A percentile compares a stretch with the other conserved stretches of the same genome.
Conservation (phyloP, 2,329 filamentous ascomycete species). For the Colletotrichum falcatum region DNA sequence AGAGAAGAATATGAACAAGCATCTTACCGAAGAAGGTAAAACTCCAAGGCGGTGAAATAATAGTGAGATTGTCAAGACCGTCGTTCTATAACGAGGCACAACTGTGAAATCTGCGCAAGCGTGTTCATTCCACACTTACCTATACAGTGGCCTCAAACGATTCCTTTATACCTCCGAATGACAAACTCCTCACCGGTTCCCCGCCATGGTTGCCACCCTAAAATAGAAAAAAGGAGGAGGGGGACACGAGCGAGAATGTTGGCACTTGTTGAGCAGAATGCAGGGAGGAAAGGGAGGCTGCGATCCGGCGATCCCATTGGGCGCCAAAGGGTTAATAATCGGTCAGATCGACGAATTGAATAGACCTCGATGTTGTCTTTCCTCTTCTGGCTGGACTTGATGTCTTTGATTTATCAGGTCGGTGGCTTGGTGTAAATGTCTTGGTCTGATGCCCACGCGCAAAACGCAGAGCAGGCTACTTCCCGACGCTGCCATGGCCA, state of each 20-base stretch:
- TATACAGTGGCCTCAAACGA: not conserved
- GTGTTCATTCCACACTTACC: not conserved
- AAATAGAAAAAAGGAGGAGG: not conserved
- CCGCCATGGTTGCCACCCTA: not conserved
- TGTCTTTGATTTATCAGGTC: constrained; percentile 37
- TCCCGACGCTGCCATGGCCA: constrained; percentile 28
- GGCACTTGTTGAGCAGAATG: constrained; percentile 37
- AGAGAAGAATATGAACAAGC: constrained; percentile 5
- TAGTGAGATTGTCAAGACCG: not conserved
- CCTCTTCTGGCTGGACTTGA: constrained; percentile 10
- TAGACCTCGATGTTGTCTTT: constrained; percentile 17
- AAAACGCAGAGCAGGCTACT: constrained; percentile 22
- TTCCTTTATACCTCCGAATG: not conserved
- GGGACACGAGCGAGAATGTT: constrained; percentile 29
- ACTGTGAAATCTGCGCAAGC: not conserved
- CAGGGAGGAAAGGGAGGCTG: constrained; percentile 39
- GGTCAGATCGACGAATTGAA: constrained; percentile 23
- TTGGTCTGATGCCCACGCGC: constrained; percentile 24
- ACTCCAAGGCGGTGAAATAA: not conserved
- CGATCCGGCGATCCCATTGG: constrained; percentile 3
- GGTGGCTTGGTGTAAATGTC: constrained; percentile 23
- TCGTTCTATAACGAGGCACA: too few relatives aligned
- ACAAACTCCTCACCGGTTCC: not conserved
- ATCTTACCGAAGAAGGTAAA: constrained; percentile 4
- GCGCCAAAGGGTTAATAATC: constrained; percentile 12